phyloP scores from a whole-genome alignment of 2,329 filamentous ascomycete genomes.

The Fusarium sp. region DNA sequence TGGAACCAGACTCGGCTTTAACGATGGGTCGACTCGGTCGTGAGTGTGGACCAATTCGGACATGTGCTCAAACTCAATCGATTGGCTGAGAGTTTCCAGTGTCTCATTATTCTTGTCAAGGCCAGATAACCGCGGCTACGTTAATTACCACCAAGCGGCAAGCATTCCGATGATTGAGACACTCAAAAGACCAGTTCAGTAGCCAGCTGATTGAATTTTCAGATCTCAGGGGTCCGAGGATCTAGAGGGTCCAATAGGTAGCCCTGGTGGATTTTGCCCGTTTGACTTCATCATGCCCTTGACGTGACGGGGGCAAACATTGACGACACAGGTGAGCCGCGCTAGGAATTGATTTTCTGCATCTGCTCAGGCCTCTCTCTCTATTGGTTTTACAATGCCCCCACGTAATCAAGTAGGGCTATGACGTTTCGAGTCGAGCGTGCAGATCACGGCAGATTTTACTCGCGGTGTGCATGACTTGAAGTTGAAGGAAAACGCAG shows the following conservation, averaged over 20 bases:
- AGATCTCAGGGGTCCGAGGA: neutral
- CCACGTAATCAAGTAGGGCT: slow-evolving; percentile 34
- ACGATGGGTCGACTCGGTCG: slow-evolving; percentile 33
- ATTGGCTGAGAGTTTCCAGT: slow-evolving; percentile 32
- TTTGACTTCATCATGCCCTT: slow-evolving; percentile 14
- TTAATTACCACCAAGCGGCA: neutral
- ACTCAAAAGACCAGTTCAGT: too few species aligned
- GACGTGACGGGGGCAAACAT: slow-evolving; percentile 32
- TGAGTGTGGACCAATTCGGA: slow-evolving; percentile 27
- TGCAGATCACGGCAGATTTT: slow-evolving; percentile 43
- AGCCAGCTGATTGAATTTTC: slow-evolving; percentile 2
- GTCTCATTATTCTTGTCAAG: slow-evolving; percentile 28
- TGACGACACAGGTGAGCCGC: slow-evolving; percentile 28
- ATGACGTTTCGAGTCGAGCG: slow-evolving; percentile 40
- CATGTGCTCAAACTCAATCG: slow-evolving; percentile 17
- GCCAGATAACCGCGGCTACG: slow-evolving; percentile 15
- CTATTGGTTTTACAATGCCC: slow-evolving; percentile 25
- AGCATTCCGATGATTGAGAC: neutral
- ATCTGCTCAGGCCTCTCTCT: slow-evolving; percentile 4
- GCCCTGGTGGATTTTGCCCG: slow-evolving; percentile 8
- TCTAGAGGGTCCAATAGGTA: neutral
- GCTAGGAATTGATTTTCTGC: slow-evolving; percentile 35
- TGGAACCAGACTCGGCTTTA: slow-evolving; percentile 31
- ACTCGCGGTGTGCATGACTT: slow-evolving; percentile 3
- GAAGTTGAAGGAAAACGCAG: slow-evolving; percentile 13